Evolutionary conservation across 805 yeast species (phyloP), one percentile per base, ranked within the genome.

Genomic region (Saturnispora silvae): DNA sequence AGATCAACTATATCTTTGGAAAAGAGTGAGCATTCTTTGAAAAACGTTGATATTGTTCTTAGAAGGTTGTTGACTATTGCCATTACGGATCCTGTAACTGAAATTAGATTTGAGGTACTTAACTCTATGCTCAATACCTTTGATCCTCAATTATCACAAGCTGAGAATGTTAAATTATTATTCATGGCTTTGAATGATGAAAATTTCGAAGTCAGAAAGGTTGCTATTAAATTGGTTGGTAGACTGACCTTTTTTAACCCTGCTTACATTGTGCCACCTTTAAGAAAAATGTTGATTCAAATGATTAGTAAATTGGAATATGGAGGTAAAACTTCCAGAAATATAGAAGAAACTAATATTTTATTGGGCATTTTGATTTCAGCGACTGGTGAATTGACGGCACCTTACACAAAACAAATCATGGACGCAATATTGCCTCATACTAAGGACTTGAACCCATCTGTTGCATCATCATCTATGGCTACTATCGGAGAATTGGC

Each of bases 151-250:
- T 59, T 92, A 23, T 84, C 96, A 0, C 97, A 92, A 55, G 94
- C 96, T 1, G 94, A 83, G 42, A 87, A 86, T 54, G 89, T 87
- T 23, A 68, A 84, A 38, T 59, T 87, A 11, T 63, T 92, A 17
- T 84, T 89, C 50, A 82, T 87, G 65, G 89, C 96, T 0, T 62
- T 89, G 40, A 83, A 92, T 52, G 99, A 92, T 59, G 97, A 89
- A 56, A 72, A 72, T 2, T 92, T 92, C 52, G 76, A 75, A 9
- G 81, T 92, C 9, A 71, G 95, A 38, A 76, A 81, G 48, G 81
- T 75, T 13, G 81, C 95, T 0, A 73, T 89, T 24, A 68, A 68
- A 34, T 70, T 87, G 9, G 73, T 92, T 41, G 97, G 98, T 3
- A 68, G 96, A 39, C 60, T 92, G 14, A 80, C 95, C 0, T 60